These are phyloP conservation scores for Kuraishia molischiana DNA, from an alignment of 805 yeast species.

Conservation along the genomic window DNA sequence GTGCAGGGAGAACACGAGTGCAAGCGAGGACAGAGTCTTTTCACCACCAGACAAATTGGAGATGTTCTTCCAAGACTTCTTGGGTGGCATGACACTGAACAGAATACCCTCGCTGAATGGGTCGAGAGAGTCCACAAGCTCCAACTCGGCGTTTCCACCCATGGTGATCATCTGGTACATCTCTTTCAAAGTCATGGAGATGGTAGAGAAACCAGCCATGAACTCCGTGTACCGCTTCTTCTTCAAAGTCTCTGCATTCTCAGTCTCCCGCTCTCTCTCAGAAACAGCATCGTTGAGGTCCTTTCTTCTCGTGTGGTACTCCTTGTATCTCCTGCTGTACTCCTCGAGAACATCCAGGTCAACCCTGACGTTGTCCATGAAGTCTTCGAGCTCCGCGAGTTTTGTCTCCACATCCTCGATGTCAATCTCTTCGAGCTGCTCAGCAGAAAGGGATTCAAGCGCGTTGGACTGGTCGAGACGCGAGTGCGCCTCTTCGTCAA, in stretches of 20 bases:
- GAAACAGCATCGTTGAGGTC: constrained; percentile 64
- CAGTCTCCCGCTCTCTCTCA: constrained; percentile 54
- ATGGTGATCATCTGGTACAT: constrained; percentile 98
- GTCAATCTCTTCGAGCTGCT: constrained; percentile 40
- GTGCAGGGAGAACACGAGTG: constrained; percentile 92
- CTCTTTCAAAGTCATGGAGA: constrained; percentile 82
- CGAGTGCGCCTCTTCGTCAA: constrained; percentile 22
- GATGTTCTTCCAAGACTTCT: constrained; percentile 94
- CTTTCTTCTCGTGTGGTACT: constrained; percentile 49
- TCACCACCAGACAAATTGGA: constrained; percentile 96
- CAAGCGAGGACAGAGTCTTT: constrained; percentile 88
- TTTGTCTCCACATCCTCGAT: constrained; percentile 37
- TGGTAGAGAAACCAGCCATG: constrained; percentile 83
- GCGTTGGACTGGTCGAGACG: constrained; percentile 17
- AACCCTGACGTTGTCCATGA: constrained; percentile 45
- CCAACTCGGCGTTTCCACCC: constrained; percentile 99
- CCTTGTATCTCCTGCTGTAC: constrained; percentile 57
- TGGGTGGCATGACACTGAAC: constrained; percentile 98
- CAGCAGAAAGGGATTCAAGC: constrained; percentile 36
- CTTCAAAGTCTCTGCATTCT: constrained; percentile 56
- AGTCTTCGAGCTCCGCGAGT: constrained; percentile 44
- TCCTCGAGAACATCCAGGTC: constrained; percentile 72
- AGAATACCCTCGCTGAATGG: constrained; percentile 97
- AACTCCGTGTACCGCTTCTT: constrained; percentile 76
- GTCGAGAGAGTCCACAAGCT: constrained; percentile 88